phyloP scores from a whole-genome alignment of 2,329 filamentous ascomycete species.

The Hortaea werneckii region DNA sequence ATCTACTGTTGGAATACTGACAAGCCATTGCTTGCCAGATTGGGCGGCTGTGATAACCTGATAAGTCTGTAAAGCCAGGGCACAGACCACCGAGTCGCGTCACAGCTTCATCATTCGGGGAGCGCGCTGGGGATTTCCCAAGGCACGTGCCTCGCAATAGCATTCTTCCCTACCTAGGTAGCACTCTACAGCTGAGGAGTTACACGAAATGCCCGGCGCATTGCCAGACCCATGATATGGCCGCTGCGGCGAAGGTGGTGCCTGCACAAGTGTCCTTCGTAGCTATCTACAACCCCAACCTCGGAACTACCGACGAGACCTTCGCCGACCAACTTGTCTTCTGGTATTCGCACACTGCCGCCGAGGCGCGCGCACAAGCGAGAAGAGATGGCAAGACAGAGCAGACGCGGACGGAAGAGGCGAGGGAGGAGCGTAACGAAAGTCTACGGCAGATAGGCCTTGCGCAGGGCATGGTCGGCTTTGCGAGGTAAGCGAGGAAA shows the following conservation, averaged over 20 bases:
- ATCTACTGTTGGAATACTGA: no score
- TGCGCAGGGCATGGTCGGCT: slow-evolving; percentile 92
- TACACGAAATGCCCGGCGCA: background rate
- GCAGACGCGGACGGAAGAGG: slow-evolving; percentile 24
- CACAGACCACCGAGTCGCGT: no score
- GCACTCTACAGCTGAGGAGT: background rate
- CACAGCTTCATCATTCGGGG: background rate
- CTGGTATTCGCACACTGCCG: slow-evolving; percentile 54
- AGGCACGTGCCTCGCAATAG: background rate
- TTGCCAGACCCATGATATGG: background rate
- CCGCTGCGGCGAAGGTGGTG: slow-evolving; percentile 10
- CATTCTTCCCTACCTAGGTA: background rate
- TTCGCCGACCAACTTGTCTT: slow-evolving; percentile 81
- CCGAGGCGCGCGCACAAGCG: slow-evolving; percentile 17
- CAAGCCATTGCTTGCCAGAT: no score
- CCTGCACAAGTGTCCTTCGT: slow-evolving; percentile 85
- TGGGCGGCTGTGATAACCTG: no score
- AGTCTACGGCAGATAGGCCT: slow-evolving; percentile 85
- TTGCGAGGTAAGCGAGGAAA: slow-evolving; percentile 51
- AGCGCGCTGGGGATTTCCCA: background rate
- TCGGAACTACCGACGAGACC: slow-evolving; percentile 63
- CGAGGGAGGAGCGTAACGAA: slow-evolving; percentile 64
- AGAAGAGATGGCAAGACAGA: slow-evolving; percentile 21
- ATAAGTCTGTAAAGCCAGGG: no score
- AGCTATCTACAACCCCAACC: slow-evolving; percentile 85